Percentiles rank a stretch among this genome's conserved stretches.
phyloP scores from a whole-genome alignment of 306 rosid genomes.

The Inga oerstediana region DNA sequence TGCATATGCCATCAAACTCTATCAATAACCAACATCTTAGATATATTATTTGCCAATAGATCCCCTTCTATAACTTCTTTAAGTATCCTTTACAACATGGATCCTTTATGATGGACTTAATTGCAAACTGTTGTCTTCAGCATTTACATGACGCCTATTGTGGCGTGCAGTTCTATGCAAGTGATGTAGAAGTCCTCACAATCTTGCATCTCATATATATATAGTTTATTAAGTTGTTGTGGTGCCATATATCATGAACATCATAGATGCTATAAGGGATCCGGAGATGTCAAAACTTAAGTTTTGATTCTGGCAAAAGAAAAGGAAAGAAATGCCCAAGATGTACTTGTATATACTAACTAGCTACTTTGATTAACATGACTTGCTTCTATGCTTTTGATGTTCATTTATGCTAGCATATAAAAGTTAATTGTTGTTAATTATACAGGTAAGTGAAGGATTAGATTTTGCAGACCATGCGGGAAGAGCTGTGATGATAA shows the following conservation, averaged over 20 bases:
- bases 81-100: neutral
- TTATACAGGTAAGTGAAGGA: constrained; percentile 91
- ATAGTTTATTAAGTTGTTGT: neutral
- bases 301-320: neutral
- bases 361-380: neutral
- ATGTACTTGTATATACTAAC: neutral
- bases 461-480: constrained; percentile 97
- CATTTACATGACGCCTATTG: neutral
- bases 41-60: neutral
- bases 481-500: constrained; percentile 93
- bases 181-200: neutral
- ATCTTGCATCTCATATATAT: constrained; percentile 6
- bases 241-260: constrained; percentile 9
- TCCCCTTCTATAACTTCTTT: neutral
- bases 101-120: neutral
- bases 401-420: constrained; percentile 25
- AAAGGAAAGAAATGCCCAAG: neutral
- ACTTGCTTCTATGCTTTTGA: constrained; percentile 21
- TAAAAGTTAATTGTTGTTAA: constrained; percentile 24
- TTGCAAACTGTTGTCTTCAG: neutral
- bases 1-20: neutral
- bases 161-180: neutral
- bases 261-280: neutral
- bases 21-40: neutral
- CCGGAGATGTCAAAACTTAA: neutral